Evolutionary conservation across 306 rosid species (phyloP).

Genomic region (Hippophae rhamnoides): DNA sequence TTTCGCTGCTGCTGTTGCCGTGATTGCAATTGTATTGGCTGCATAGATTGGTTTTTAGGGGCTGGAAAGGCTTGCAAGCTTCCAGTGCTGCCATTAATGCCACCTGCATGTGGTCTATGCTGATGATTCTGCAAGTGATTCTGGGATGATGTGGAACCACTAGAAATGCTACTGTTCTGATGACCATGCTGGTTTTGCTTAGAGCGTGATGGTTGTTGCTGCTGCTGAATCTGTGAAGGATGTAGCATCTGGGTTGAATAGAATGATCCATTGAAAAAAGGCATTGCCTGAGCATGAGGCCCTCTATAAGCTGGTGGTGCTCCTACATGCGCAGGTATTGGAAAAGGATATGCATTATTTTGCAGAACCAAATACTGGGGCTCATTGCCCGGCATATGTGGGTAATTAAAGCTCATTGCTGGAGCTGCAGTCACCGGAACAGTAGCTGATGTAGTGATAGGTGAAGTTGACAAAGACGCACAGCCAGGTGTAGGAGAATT

Average conservation of each 20-base stretch:
- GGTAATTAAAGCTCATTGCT: constrained; percentile 3
- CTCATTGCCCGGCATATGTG: constrained; percentile 58
- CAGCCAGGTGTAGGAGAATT: constrained; percentile 48
- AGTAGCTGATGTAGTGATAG: constrained; percentile 30
- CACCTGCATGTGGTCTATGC: constrained; percentile 48
- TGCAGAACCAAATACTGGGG: constrained; percentile 81
- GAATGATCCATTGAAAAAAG: no score
- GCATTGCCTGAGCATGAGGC: no score
- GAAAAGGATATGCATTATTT: constrained; percentile 77
- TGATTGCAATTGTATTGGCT: constrained; percentile 41
- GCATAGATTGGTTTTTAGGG: constrained; percentile 46
- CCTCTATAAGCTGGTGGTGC: no score
- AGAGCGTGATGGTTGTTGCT: constrained; percentile 47
- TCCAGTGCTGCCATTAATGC: constrained; percentile 34
- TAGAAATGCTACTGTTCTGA: constrained; percentile 58
- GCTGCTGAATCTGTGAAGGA: constrained; percentile 74
- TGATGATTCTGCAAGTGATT: constrained; percentile 80
- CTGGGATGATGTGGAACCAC: constrained; percentile 76
- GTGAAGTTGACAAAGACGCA: constrained; percentile 31
- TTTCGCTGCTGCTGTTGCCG: constrained; percentile 44
- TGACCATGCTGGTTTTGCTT: constrained; percentile 65
- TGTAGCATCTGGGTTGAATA: no score
- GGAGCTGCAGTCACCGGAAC: constrained; percentile 45
- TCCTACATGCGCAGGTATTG: constrained; percentile 89
- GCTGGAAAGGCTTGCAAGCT: constrained; percentile 76